Conservation (phyloP, 1,284 basidiomycete species). For the Rhodotorula sp. region DNA sequence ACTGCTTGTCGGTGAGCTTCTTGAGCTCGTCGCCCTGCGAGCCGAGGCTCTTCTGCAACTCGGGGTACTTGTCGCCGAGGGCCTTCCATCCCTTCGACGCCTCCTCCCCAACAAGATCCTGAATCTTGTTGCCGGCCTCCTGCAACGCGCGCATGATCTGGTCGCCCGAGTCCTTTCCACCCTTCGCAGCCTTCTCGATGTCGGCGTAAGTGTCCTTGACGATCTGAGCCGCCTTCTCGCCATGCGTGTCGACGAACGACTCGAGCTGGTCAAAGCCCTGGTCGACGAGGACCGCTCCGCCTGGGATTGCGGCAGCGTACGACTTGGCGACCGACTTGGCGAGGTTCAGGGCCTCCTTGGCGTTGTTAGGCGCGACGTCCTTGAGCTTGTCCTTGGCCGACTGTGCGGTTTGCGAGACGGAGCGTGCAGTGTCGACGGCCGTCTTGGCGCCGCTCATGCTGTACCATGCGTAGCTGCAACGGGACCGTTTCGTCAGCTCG, state of each 20-base stretch:
- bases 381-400: conserved; percentile 50
- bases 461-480: conserved; percentile 47
- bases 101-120: conserved; percentile 37
- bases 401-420: conserved; percentile 48
- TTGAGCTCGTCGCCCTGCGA: conserved; percentile 37
- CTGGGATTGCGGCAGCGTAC: conserved; percentile 51
- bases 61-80: conserved; percentile 41
- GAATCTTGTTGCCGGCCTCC: conserved; percentile 27
- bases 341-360: conserved; percentile 52
- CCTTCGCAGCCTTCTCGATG: conserved; percentile 30
- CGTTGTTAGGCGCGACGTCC: conserved; percentile 46
- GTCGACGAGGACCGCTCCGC: conserved; percentile 53
- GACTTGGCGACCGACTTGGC: conserved; percentile 52
- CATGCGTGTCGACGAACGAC: conserved; percentile 52
- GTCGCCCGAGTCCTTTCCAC: conserved; percentile 31
- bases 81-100: conserved; percentile 26
- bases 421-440: conserved; percentile 49
- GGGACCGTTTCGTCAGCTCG: neutral
- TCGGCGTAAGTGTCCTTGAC: conserved; percentile 44
- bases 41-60: conserved; percentile 39
- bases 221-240: conserved; percentile 53
- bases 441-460: conserved; percentile 52
- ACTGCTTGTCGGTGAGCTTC: conserved; percentile 42
- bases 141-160: conserved; percentile 23
- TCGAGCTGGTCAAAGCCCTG: conserved; percentile 54